phyloP scores from a whole-genome alignment of 192 early-diverging fungal genomes.

The Coemansia brasiliensis region DNA sequence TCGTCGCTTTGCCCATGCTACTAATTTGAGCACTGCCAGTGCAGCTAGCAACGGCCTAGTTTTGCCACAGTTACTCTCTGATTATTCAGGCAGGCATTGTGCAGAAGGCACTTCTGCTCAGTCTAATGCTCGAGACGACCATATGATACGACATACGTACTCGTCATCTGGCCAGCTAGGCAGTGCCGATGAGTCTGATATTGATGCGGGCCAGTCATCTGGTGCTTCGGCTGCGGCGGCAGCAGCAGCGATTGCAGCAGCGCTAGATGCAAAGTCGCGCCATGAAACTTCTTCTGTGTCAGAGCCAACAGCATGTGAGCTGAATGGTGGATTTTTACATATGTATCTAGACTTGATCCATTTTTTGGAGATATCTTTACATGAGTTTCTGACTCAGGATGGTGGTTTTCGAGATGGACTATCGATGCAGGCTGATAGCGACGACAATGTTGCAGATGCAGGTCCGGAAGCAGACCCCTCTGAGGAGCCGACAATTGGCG shows the following conservation, averaged over 20 bases:
- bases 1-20: constrained; percentile 27
- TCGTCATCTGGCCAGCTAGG: constrained; percentile 12
- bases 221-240: constrained; percentile 6
- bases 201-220: constrained; percentile 23
- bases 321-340: constrained; percentile 62
- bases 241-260: constrained; percentile 17
- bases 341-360: constrained; percentile 66
- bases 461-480: background rate
- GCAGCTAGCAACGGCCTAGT: constrained; percentile 21
- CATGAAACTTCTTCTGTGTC: constrained; percentile 19
- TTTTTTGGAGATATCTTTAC: constrained; percentile 44
- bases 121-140: background rate
- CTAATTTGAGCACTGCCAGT: constrained; percentile 44
- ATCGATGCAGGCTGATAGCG: background rate
- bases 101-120: background rate
- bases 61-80: background rate
- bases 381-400: constrained; percentile 20
- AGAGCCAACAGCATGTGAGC: constrained; percentile 11
- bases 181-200: constrained; percentile 17
- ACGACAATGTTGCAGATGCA: background rate
- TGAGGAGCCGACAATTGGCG: constrained; percentile 13
- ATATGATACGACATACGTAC: constrained; percentile 2
- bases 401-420: background rate
- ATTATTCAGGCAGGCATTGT: background rate
- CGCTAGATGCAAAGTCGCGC: constrained; percentile 34